Percentiles rank a stretch among this genome's conserved stretches.
Conservation (phyloP, 2,329 filamentous ascomycete species). For the Aspergillus flavus region DNA sequence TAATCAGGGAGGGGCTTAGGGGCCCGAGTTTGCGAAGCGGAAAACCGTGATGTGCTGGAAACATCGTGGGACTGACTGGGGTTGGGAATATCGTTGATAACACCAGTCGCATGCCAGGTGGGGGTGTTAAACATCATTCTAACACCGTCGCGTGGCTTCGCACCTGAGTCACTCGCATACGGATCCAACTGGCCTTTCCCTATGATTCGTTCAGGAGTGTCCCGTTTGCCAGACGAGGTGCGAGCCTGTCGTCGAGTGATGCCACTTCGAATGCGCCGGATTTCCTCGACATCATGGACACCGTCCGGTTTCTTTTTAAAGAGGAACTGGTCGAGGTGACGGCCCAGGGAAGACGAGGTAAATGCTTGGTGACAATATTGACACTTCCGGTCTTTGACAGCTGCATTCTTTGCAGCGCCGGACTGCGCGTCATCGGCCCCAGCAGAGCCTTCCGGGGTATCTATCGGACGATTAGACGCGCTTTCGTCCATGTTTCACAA, state of each 20-base stretch:
- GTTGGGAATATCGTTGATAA: conserved; percentile 72
- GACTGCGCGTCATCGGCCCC: conserved; percentile 37
- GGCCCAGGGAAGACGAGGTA: conserved; percentile 88
- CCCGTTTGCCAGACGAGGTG: conserved; percentile 62
- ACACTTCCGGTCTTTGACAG: conserved; percentile 82
- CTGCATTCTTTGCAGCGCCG: conserved; percentile 41
- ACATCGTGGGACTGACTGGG: conserved; percentile 48
- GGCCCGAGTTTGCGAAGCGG: conserved; percentile 36
- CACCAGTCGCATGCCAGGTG: conserved; percentile 75
- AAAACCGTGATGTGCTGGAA: conserved; percentile 34
- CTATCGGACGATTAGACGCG: conserved; percentile 32
- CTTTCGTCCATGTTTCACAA: conserved; percentile 29
- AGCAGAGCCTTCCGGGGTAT: conserved; percentile 44
- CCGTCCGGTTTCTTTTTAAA: conserved; percentile 94
- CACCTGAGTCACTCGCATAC: conserved; percentile 38
- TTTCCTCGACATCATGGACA: conserved; percentile 86
- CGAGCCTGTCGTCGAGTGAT: conserved; percentile 86
- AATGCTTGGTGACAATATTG: conserved; percentile 88
- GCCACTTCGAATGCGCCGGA: conserved; percentile 76
- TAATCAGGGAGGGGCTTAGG: conserved; percentile 49
- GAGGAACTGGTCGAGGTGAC: conserved; percentile 92
- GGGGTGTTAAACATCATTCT: conserved; percentile 61
- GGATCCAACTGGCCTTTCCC: conserved; percentile 40
- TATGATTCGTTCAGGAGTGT: conserved; percentile 63
- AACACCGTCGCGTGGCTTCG: conserved; percentile 40